These are phyloP conservation scores for Anthracocystis walkeri DNA, from an alignment of 1,284 basidiomycete genomes.

Conservation along the genomic window DNA sequence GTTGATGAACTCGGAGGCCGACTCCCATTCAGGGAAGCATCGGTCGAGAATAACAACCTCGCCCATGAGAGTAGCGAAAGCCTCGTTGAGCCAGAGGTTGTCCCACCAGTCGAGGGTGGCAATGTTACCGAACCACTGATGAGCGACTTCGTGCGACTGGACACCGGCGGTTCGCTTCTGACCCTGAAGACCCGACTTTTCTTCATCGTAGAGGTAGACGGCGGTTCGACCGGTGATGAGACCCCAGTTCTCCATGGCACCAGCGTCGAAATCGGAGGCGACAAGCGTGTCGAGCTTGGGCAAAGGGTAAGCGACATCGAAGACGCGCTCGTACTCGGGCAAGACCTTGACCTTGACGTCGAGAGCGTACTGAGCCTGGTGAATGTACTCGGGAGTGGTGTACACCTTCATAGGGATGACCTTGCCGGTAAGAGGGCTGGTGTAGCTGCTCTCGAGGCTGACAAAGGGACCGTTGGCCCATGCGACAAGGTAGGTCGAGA, in stretches of 20 bases:
- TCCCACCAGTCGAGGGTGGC: constrained; percentile 94
- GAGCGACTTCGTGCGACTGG: constrained; percentile 80
- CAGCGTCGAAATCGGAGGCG: constrained; percentile 83
- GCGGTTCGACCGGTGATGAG: constrained; percentile 90
- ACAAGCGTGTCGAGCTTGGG: constrained; percentile 76
- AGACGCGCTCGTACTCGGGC: constrained; percentile 90
- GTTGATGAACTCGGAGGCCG: constrained; percentile 73
- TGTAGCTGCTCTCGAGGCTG: constrained; percentile 80
- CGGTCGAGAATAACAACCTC: constrained; percentile 88
- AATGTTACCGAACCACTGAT: constrained; percentile 82
- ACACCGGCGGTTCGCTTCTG: constrained; percentile 83
- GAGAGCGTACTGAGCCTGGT: constrained; percentile 80
- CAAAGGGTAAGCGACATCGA: constrained; percentile 89
- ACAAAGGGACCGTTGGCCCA: constrained; percentile 88
- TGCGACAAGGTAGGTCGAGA: constrained; percentile 92
- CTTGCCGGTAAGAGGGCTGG: constrained; percentile 83
- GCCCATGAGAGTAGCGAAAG: constrained; percentile 86
- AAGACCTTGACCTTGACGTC: constrained; percentile 88
- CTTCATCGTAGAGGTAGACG: constrained; percentile 83
- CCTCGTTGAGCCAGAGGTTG: constrained; percentile 74
- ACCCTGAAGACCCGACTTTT: constrained; percentile 79
- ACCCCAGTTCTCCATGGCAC: constrained; percentile 90
- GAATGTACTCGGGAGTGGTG: constrained; percentile 83
- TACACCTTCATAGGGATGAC: constrained; percentile 87
- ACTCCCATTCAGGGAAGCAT: constrained; percentile 73